phyloP scores from a whole-genome alignment of 441 rosid genomes.

The Arabidopsis lyrata region DNA sequence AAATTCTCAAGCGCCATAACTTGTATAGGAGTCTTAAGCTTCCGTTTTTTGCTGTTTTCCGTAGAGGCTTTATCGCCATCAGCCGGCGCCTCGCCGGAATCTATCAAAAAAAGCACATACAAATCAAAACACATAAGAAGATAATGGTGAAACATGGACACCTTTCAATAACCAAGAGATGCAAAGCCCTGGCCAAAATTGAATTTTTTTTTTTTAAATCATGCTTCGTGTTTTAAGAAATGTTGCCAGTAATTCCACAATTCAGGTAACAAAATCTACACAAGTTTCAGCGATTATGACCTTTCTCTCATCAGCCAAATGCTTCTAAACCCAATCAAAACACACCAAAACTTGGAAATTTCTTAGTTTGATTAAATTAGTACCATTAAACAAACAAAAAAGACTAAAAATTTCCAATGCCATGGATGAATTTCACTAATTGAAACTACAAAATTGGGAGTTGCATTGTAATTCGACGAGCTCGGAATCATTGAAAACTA shows the following conservation, averaged over 20 bases:
- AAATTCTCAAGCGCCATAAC: constrained; percentile 73
- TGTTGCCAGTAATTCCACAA: not conserved
- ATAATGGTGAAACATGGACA: constrained; percentile 12
- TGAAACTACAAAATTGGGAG: not conserved
- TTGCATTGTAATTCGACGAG: constrained; percentile 29
- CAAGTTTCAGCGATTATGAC: not conserved
- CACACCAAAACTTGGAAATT: not conserved
- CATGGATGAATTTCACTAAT: constrained; percentile 5
- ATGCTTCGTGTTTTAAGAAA: not conserved
- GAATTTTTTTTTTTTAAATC: not conserved
- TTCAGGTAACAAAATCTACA: constrained; percentile 14
- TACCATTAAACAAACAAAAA: not conserved
- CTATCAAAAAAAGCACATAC: constrained; percentile 41
- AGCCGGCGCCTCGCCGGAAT: constrained; percentile 62
- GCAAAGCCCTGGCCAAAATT: not conserved
- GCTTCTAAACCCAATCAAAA: constrained; percentile 19
- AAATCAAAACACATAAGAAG: not conserved
- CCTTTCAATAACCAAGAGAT: not conserved
- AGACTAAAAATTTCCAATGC: not conserved
- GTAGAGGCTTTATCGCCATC: constrained; percentile 64
- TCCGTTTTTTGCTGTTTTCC: constrained; percentile 68
- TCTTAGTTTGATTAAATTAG: not conserved
- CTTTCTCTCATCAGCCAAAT: constrained; percentile 15
- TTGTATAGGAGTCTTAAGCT: constrained; percentile 78
- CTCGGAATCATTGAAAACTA: constrained; percentile 32